Evolutionary conservation across 2,329 filamentous ascomycete genomes (phyloP).

Genomic region (Alternaria ventricosa): DNA sequence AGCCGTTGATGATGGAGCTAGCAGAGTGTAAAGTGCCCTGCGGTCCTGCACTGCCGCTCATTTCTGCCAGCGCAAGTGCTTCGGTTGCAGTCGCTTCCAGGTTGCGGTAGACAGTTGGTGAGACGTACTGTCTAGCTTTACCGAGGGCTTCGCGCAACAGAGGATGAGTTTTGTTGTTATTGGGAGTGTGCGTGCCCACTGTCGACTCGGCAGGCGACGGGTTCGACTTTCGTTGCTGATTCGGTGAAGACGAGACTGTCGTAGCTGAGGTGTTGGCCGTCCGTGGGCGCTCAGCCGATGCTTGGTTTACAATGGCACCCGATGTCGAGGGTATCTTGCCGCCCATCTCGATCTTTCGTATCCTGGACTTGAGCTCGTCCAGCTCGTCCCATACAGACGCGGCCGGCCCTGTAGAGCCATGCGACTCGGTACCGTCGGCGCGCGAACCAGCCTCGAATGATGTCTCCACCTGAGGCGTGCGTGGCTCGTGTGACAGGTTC

Average conservation of each 20-base stretch:
- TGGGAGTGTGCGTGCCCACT: conserved; percentile 51
- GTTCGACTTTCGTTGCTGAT: conserved; percentile 66
- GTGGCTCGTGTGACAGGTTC: conserved; percentile 39
- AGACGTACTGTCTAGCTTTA: conserved; percentile 76
- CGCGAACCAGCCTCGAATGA: conserved; percentile 38
- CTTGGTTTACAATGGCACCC: conserved; percentile 69
- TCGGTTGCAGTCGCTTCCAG: conserved; percentile 84
- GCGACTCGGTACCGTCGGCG: conserved; percentile 72
- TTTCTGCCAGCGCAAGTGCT: conserved; percentile 76
- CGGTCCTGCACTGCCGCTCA: conserved; percentile 76
- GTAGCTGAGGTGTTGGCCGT: conserved; percentile 92
- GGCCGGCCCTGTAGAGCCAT: conserved; percentile 83
- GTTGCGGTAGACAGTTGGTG: conserved; percentile 74
- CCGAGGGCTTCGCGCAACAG: conserved; percentile 79
- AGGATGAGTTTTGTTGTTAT: conserved; percentile 73
- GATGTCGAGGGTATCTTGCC: conserved; percentile 86
- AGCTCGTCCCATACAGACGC: conserved; percentile 98
- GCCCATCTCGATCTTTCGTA: conserved; percentile 86
- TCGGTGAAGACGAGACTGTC: conserved; percentile 88
- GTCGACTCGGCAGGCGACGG: conserved; percentile 51
- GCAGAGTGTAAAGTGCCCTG: conserved; percentile 68
- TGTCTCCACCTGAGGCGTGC: conserved; percentile 33
- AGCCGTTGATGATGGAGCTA: conserved; percentile 67
- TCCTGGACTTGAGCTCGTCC: conserved; percentile 92
- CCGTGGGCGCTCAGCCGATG: conserved; percentile 79